Evolutionary conservation across 306 rosid species (phyloP).

Genomic region (Delonix regia): DNA sequence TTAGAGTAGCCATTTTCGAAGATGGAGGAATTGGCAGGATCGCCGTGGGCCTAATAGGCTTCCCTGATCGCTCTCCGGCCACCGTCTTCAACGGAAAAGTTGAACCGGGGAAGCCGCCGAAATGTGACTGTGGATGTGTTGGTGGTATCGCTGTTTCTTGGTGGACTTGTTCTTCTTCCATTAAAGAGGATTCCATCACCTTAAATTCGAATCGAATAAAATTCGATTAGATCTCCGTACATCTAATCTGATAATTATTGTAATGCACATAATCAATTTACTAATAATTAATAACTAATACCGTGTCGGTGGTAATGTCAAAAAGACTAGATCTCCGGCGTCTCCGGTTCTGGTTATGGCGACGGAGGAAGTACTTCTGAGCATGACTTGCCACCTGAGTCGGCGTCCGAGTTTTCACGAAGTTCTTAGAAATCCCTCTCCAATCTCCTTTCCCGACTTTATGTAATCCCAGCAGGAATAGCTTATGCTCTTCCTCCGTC

Average conservation of each 20-base stretch:
- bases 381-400: slow-evolving; percentile 98
- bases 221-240: neutral
- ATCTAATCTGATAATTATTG: neutral
- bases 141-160: slow-evolving; percentile 43
- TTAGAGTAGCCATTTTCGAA: slow-evolving; percentile 67
- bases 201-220: slow-evolving; percentile 4
- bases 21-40: slow-evolving; percentile 73
- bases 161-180: slow-evolving; percentile 57
- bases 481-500: slow-evolving; percentile 87
- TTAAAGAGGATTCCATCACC: slow-evolving; percentile 58
- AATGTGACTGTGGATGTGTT: slow-evolving; percentile 41
- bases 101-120: slow-evolving; percentile 49
- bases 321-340: slow-evolving; percentile 97
- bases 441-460: slow-evolving; percentile 94
- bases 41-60: slow-evolving; percentile 73
- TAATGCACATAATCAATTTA: neutral
- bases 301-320: slow-evolving; percentile 87
- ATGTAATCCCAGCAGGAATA: slow-evolving; percentile 77
- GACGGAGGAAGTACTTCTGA: slow-evolving; percentile 91
- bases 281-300: neutral
- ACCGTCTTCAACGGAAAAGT: slow-evolving; percentile 41
- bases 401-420: slow-evolving; percentile 92
- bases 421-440: slow-evolving; percentile 95
- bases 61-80: neutral
- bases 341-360: slow-evolving; percentile 71